These are phyloP conservation scores for Coriolopsis trogii DNA, from an alignment of 1,284 basidiomycete species.

Conservation along the genomic window DNA sequence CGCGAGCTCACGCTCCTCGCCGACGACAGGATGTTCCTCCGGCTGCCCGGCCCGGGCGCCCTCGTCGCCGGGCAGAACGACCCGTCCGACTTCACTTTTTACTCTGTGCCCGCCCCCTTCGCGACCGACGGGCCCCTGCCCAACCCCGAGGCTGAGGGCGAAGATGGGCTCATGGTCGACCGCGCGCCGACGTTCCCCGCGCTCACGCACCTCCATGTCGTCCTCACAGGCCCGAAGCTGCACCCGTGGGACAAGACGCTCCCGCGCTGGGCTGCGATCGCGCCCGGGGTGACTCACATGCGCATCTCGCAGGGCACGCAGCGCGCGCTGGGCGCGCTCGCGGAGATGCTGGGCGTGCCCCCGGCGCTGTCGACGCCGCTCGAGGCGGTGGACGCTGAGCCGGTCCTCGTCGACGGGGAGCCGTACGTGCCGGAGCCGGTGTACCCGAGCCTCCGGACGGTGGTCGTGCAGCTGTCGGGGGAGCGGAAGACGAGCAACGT, in stretches of 20 bases:
- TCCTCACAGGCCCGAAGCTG: conserved; percentile 16
- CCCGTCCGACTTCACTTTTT: conserved; percentile 20
- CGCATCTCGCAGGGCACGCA: conserved; percentile 17
- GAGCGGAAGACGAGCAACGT: conserved; percentile 3
- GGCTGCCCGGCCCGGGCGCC: conserved; percentile 5
- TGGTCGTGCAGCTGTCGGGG: conserved; percentile 20
- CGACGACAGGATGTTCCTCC: conserved; percentile 20
- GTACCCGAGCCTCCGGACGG: conserved; percentile 6
- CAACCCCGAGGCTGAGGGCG: no score
- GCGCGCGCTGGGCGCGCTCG: conserved; percentile 10
- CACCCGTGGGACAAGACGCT: conserved; percentile 23
- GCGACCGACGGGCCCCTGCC: no score
- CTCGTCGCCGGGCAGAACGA: conserved; percentile 16
- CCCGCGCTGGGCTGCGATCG: conserved; percentile 16
- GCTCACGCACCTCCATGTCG: conserved; percentile 19
- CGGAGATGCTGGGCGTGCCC: conserved; percentile 15
- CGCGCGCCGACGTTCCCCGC: conserved; percentile 19
- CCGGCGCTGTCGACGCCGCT: not conserved
- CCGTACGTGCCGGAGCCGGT: not conserved
- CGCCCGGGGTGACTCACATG: conserved; percentile 17
- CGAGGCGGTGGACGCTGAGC: not conserved
- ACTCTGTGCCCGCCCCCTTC: conserved; percentile 4
- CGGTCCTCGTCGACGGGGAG: not conserved
- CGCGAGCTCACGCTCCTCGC: conserved; percentile 23
- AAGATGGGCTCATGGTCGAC: no score